Evolutionary conservation across 805 yeast genomes (phyloP).

Genomic region (Saccharomycopsis selenospora): DNA sequence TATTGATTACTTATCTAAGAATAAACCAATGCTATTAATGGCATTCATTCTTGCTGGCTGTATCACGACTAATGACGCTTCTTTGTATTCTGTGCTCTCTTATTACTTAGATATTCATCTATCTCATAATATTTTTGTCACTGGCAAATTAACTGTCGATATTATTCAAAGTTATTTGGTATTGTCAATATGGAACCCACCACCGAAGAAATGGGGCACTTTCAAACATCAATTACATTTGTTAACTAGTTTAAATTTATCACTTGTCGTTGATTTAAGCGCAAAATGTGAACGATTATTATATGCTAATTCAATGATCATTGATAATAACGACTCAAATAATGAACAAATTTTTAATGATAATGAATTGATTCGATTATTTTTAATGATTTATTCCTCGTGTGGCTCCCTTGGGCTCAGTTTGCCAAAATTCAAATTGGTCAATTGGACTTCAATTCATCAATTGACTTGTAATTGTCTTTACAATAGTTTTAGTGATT

Average conservation of each 20-base stretch:
- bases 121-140: constrained; percentile 37
- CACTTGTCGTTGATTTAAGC: constrained; percentile 45
- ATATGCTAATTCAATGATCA: constrained; percentile 2
- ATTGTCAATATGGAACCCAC: constrained; percentile 46
- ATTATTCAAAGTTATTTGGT: constrained; percentile 38
- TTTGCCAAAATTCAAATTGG: constrained; percentile 43
- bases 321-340: background rate
- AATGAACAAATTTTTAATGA: constrained; percentile 24
- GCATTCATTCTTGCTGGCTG: constrained; percentile 42
- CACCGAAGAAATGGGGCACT: constrained; percentile 45
- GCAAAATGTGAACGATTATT: constrained; percentile 26
- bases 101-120: constrained; percentile 40
- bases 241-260: constrained; percentile 37
- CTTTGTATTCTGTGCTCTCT: constrained; percentile 34
- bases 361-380: constrained; percentile 34
- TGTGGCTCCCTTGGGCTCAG: constrained; percentile 47
- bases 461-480: constrained; percentile 30
- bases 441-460: constrained; percentile 41
- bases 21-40: constrained; percentile 38
- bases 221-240: constrained; percentile 46
- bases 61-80: constrained; percentile 34
- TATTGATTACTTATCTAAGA: constrained; percentile 35
- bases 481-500: constrained; percentile 29
- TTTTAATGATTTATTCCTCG: constrained; percentile 42
- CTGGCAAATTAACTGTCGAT: constrained; percentile 37